Evolutionary conservation across 2,329 filamentous ascomycete species (phyloP), one percentile per base, ranked within the genome.

Genomic region (Elsinoe ampelina): DNA sequence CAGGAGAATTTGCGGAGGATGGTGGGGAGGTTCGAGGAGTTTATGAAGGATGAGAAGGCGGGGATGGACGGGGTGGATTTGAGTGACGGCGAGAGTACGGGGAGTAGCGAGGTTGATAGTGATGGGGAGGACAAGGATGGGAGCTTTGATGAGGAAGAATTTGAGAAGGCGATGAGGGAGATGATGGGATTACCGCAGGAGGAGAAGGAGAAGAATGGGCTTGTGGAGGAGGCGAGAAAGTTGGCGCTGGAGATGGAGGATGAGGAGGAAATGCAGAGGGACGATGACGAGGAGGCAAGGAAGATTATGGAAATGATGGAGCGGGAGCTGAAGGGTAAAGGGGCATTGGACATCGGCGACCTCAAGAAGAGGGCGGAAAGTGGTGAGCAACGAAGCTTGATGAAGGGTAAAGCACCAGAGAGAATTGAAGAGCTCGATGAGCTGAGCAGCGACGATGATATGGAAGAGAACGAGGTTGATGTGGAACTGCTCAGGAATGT

Each of bases 1-100:
- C 84, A 91, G 65, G 82, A 83, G 3, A 86, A 95, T 67, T 75
- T 98, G 19, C 84, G 86, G 55, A 92, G 92, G 66, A 95, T 97
- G 68, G 93, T 98, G 0, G 86, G 87, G 47, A 82, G 89, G n/a
- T 97, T 98, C 65, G 90, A 96, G 66, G 78, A 86, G 11, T 97
- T 61, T 64, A 72, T 98, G 45, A 88, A 95, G 57, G 89, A 97
- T 63, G 87, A 95, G 10, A 80, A 79, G 45, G 89, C 90, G 0
- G 91, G 87, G 1, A 69, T 84, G 5, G 90, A 95, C 47, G 92
- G 90, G 0, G 87, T 88, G 78, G 86, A 88, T 59, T 71, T 78
- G 13, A 84, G 87, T 59, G 73, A 77, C 10, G 77, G 79, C 15
- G 77, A 78, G 2, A 57, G 58, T 13, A 67, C 79, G 0, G 78